A percentile compares a stretch with the other conserved stretches of the same genome.
Evolutionary conservation across 352 stramenopile genomes (phyloP).

Genomic region (Lagenidium giganteum): DNA sequence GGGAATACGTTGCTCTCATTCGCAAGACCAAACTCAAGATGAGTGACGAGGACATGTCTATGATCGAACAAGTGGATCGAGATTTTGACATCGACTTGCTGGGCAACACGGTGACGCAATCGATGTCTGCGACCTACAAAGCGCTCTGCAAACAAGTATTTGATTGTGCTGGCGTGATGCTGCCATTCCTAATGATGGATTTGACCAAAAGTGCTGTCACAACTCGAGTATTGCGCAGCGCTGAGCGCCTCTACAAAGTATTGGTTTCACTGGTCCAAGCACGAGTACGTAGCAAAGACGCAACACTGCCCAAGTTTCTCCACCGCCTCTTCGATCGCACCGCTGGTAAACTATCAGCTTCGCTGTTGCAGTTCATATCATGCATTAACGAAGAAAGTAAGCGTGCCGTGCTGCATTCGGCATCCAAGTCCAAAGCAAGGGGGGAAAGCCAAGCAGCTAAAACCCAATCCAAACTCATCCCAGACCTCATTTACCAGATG

Average conservation of each 20-base stretch:
- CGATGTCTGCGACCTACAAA: constrained; percentile 13
- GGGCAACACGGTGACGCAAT: constrained; percentile 8
- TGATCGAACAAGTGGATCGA: constrained; percentile 32
- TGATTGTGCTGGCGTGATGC: constrained; percentile 27
- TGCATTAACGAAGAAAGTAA: constrained; percentile 45
- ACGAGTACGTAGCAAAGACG: constrained; percentile 36
- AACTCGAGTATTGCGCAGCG: constrained; percentile 34
- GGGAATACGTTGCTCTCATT: too few species aligned
- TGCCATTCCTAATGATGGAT: constrained; percentile 46
- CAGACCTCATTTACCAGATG: constrained; percentile 60
- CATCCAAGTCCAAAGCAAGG: constrained; percentile 8
- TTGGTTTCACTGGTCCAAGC: constrained; percentile 30
- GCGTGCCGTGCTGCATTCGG: constrained; percentile 2
- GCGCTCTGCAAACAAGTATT: constrained; percentile 24
- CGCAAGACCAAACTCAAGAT: too few species aligned
- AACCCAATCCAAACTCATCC: constrained; percentile 49
- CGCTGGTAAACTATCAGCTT: constrained; percentile 28
- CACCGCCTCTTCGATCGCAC: constrained; percentile 43
- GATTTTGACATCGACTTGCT: constrained; percentile 26
- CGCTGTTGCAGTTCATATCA: constrained; percentile 43
- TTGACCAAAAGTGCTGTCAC: constrained; percentile 26
- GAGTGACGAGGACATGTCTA: constrained; percentile 28
- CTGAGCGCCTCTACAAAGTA: constrained; percentile 49
- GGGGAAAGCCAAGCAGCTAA: constrained; percentile 3
- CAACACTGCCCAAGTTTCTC: constrained; percentile 31